Evolutionary conservation across 768 basidiomycete species (phyloP), one percentile per base, ranked within the genome.

Genomic region (Hemileccinum impolitum): DNA sequence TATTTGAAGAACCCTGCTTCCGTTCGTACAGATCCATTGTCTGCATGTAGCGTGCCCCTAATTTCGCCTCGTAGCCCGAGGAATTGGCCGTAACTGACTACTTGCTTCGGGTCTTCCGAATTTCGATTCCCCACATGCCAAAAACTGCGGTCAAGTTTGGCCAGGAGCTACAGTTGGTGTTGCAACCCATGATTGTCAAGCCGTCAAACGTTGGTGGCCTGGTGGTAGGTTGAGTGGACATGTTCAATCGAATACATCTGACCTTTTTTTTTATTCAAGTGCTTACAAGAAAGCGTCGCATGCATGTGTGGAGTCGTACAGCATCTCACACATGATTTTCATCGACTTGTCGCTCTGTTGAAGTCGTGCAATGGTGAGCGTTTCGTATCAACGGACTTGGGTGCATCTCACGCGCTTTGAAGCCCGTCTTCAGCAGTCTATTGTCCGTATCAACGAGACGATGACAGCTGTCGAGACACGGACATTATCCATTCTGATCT

Each of bases 101-200:
- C 63, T 69, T 99, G 4, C 76, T 98, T 35, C 87, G 87, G 54
- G 90, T 95, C 36, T 97, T 96, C 72, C 78, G 89, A 26, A 79
- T 79, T 15, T 85, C 85, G 2, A 84, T 97, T 28, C 90, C 91
- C 3, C 78, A 84, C 54, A 87, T 95, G 85, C 92, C 94, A 0
- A 90, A 87, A 70, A 92, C 91, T 0, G 87, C 91, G 1, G 77
- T 80, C 12, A 93, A 87, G 57, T 97, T 98, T 62, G 93, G 89
- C 0, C 79, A 84, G 34, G 90, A 94, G 45, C 74, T 99, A 15
- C 93, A 95, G 57, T 65, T 74, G 6, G 77, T 82, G 7, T 73
- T 98, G 11, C 82, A 95, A 55, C 89, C 90, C 0, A 94, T 98
- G 94, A 86, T 99, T 36, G 76, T 90, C 58, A 92, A 90, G 59